Base-by-base conservation (phyloP, 2,329 filamentous ascomycete species). In the Ascosphaera pollenicola region DNA sequence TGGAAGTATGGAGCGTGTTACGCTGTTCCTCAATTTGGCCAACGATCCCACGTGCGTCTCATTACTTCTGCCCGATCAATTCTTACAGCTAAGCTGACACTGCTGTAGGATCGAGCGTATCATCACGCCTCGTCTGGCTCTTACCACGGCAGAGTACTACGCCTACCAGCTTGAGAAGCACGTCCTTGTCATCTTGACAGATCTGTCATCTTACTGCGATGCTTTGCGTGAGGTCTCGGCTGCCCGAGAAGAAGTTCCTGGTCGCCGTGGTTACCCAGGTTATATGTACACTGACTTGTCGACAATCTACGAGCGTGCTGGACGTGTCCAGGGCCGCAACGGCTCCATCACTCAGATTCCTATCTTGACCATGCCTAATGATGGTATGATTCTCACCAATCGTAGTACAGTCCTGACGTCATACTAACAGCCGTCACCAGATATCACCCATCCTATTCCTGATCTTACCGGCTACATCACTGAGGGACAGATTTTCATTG, bases 261-360 rank as follows among this genome's bases (percentile, higher is more conserved):
- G 89, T 70, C 87, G 89, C 61, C 87, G 89, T 75, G 89, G 89
- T 72, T 98, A 89, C 68, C 89, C 89, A 40, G 89, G 89, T 81
- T 98, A 98, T 72, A 98, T 98, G 89, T 98, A 98, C 70, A 98
- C 89, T 50, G 91, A 98, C 74, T 80, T 98, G 75, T 94, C 89
- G 43, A 98, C 89, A 55, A 94, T 98, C 53, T 98, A 98, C 69
- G 89, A 98, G 65, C 85, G 89, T 66, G 89, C 89, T 50, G 89
- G 89, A 55, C 89, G 89, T 79, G 89, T 98, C 38, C 69, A 83
- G 54, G 91, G 91, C 51, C 81, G 91, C 51, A 94, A 95, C 54
- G 89, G 91, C 44, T 98, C 89, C 52, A 98, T 98, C 53, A 98
- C 91, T 16, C 89, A 98, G 65, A 94, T 98, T 53, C 89, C 89